These are phyloP conservation scores for Pseudogymnoascus sp. DNA, from an alignment of 2,329 filamentous ascomycete species.

Conservation along the genomic window DNA sequence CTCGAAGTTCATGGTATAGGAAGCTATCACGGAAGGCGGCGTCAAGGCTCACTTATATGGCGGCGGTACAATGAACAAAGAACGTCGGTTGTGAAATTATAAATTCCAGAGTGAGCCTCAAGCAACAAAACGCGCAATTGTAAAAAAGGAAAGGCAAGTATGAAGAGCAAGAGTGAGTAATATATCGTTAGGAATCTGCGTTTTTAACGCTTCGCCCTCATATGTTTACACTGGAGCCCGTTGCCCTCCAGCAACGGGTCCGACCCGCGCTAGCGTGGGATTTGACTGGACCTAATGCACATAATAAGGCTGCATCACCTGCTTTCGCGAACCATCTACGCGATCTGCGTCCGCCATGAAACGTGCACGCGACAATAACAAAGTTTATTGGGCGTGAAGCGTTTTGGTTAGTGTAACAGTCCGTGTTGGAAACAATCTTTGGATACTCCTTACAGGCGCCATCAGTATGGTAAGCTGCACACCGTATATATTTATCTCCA, in stretches of 20 bases:
- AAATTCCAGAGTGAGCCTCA: background rate
- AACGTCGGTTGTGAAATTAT: background rate
- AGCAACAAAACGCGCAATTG: constrained; percentile 1
- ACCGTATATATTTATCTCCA: background rate
- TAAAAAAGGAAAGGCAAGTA: background rate
- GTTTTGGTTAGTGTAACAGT: constrained; percentile 23
- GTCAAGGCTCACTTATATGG: background rate
- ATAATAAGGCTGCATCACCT: constrained; percentile 11
- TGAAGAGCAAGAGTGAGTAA: background rate
- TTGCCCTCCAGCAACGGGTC: background rate
- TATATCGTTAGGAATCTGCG: constrained; percentile 8
- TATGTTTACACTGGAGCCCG: constrained; percentile 3
- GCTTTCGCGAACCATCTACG: constrained; percentile 21
- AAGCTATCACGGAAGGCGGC: background rate
- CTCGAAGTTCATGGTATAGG: constrained; percentile 33
- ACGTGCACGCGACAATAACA: constrained; percentile 24
- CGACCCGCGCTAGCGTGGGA: background rate
- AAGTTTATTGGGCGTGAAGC: constrained; percentile 22
- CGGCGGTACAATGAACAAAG: constrained; percentile 1
- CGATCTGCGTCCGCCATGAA: constrained; percentile 19
- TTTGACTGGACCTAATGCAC: constrained; percentile 19
- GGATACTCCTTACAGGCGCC: background rate
- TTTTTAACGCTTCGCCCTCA: background rate
- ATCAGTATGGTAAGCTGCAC: constrained; percentile 2
- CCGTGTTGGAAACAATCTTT: background rate